Conservation (phyloP, 441 rosid genomes). For the Adansonia rubrostipa region DNA sequence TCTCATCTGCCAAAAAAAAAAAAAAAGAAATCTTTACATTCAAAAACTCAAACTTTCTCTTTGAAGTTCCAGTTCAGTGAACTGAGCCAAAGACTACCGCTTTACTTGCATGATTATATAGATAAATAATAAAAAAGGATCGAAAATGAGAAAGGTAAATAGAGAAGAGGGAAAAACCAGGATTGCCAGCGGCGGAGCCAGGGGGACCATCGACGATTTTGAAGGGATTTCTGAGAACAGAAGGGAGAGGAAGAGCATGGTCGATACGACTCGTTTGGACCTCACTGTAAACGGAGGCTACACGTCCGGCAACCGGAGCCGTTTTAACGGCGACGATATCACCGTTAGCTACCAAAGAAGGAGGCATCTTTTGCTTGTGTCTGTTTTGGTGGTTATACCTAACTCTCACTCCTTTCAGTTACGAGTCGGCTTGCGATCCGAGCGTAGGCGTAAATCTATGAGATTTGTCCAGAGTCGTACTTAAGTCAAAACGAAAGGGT, state of each 20-base stretch:
- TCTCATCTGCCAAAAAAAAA: conserved; percentile 61
- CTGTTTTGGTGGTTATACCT: conserved; percentile 30
- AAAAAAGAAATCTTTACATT: not conserved
- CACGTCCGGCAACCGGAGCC: conserved; percentile 53
- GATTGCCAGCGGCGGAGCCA: conserved; percentile 92
- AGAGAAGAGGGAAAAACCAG: conserved; percentile 46
- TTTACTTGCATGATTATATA: conserved; percentile 9
- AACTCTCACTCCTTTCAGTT: conserved; percentile 25
- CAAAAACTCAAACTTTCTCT: not conserved
- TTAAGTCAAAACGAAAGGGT: conserved; percentile 31
- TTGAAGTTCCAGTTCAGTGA: not conserved
- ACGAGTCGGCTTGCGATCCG: not conserved
- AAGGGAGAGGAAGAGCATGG: conserved; percentile 81
- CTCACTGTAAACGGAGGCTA: conserved; percentile 86
- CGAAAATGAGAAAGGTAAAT: not conserved
- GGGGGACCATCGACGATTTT: conserved; percentile 83
- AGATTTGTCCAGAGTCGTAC: not conserved
- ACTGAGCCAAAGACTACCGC: not conserved
- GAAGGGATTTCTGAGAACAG: conserved; percentile 70
- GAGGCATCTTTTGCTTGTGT: conserved; percentile 53
- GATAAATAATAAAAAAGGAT: not conserved
- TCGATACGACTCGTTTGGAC: conserved; percentile 83
- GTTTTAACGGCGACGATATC: conserved; percentile 43
- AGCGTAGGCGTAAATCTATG: not conserved
- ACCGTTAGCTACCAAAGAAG: conserved; percentile 59